Conservation (phyloP, 2,329 filamentous ascomycete genomes). For the Epichloe scottii region DNA sequence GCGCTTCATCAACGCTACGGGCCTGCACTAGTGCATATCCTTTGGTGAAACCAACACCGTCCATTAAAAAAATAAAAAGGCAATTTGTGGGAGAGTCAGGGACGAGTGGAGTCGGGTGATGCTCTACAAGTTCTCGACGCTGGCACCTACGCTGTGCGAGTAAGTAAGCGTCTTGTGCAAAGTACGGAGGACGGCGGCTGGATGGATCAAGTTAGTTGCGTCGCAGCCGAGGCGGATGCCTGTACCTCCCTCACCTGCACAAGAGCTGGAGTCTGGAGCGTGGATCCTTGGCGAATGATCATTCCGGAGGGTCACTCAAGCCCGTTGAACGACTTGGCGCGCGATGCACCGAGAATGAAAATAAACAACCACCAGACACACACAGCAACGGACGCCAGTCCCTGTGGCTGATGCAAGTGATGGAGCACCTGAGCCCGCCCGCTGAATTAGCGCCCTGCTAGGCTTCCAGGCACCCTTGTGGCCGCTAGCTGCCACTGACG, state of each 20-base stretch:
- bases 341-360: too few species aligned
- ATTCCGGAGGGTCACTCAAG: neutral
- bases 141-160: too few species aligned
- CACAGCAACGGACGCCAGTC: neutral
- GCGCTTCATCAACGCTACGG: too few species aligned
- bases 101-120: neutral
- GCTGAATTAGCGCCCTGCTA: too few species aligned
- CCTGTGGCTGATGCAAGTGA: too few species aligned
- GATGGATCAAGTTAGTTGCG: neutral
- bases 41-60: too few species aligned
- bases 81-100: neutral
- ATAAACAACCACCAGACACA: too few species aligned
- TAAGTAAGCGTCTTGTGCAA: neutral
- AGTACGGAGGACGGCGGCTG: neutral
- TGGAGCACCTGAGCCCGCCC: too few species aligned
- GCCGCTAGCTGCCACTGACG: neutral
- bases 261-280: neutral
- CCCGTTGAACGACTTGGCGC: too few species aligned
- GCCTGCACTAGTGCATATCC: too few species aligned
- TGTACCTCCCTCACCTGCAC: too few species aligned
- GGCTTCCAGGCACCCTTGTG: too few species aligned
- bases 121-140: neutral
- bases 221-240: neutral
- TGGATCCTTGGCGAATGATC: neutral
- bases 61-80: neutral